Percentiles rank a stretch among this genome's conserved stretches.
phyloP scores from a whole-genome alignment of 116 monocot genomes.

The Phalaenopsis hybrid region DNA sequence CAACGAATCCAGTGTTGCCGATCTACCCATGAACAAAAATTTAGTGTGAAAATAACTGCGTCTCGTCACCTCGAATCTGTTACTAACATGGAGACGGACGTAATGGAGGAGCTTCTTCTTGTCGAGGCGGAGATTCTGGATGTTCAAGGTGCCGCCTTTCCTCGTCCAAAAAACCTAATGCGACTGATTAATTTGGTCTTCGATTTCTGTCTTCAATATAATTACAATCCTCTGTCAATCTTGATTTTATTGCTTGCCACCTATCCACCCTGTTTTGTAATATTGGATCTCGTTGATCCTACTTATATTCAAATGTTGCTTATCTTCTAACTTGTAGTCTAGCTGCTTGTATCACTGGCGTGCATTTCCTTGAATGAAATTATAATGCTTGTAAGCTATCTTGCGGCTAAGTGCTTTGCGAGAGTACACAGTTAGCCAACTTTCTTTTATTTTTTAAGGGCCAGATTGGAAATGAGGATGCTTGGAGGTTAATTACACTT shows the following conservation, averaged over 20 bases:
- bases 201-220: not conserved
- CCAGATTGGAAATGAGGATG: not conserved
- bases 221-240: not conserved
- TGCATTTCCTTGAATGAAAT: not conserved
- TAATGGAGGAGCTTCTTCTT: slow-evolving; percentile 65
- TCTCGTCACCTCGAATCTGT: not conserved
- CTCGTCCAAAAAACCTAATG: not conserved
- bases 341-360: not conserved
- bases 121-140: slow-evolving; percentile 88
- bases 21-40: too few species aligned
- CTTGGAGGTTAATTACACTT: not conserved
- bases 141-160: slow-evolving; percentile 45
- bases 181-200: not conserved
- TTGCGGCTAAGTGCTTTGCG: not conserved
- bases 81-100: slow-evolving; percentile 36
- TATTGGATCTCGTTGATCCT: not conserved
- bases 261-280: not conserved
- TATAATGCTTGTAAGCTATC: not conserved
- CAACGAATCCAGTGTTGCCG: too few species aligned
- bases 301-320: not conserved
- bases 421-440: not conserved
- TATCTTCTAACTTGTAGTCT: not conserved
- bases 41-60: too few species aligned
- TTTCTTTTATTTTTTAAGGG: not conserved
- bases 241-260: not conserved